A percentile compares a stretch with the other conserved stretches of the same genome.
phyloP scores from a whole-genome alignment of 2,329 filamentous ascomycete species.

The Tolypocladium tropicale region DNA sequence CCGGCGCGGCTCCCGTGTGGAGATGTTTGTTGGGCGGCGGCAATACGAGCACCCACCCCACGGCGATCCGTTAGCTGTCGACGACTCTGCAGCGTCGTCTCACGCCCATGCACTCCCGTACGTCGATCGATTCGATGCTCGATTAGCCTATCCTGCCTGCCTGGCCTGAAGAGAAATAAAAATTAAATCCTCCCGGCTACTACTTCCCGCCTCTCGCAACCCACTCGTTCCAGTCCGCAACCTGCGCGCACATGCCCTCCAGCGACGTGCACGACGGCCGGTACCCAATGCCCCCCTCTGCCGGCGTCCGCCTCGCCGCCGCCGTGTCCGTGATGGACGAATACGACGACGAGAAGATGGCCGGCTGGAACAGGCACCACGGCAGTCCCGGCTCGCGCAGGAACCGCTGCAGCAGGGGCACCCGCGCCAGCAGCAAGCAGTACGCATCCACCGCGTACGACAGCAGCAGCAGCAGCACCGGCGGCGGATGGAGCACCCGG shows the following conservation, averaged over 20 bases:
- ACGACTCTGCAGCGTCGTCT: no score
- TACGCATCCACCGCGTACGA: slow-evolving; percentile 18
- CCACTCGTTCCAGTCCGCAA: slow-evolving; percentile 28
- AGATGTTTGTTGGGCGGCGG: no score
- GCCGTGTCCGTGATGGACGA: slow-evolving; percentile 26
- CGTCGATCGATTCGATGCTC: no score
- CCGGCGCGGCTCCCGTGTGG: background rate
- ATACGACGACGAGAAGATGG: slow-evolving; percentile 22
- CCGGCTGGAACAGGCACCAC: slow-evolving; percentile 28
- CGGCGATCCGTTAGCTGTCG: no score
- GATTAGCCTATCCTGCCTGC: no score
- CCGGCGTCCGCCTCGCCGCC: slow-evolving; percentile 22
- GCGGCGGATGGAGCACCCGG: slow-evolving; percentile 19
- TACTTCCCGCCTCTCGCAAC: background rate
- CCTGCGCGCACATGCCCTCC: slow-evolving; percentile 29
- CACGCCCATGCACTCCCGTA: no score
- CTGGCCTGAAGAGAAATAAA: no score
- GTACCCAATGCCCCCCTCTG: slow-evolving; percentile 33
- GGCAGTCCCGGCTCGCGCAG: slow-evolving; percentile 22
- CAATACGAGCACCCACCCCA: no score
- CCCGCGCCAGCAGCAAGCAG: slow-evolving; percentile 6
- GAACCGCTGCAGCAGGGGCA: slow-evolving; percentile 12
- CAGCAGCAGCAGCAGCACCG: slow-evolving; percentile 24
- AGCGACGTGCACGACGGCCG: slow-evolving; percentile 23
- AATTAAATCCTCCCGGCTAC: no score